Conservation (phyloP, 2,329 filamentous ascomycete genomes). For the Microsporum audouinii region DNA sequence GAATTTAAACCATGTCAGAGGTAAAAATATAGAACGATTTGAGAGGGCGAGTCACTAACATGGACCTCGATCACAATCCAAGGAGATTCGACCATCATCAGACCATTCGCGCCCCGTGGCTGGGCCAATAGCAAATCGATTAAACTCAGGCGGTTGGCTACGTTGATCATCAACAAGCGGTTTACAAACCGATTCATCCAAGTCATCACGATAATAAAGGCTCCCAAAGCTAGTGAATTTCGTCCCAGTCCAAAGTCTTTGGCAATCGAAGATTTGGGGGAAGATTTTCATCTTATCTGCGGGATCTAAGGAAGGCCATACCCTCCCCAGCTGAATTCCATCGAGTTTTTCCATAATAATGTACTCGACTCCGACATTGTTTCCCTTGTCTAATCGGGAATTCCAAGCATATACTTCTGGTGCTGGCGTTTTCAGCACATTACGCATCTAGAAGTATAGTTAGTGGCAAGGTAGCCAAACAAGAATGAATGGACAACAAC, state of each 20-base stretch:
- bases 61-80: conserved; percentile 27
- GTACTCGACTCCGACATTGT: conserved; percentile 17
- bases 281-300: conserved; percentile 19
- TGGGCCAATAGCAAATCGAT: conserved; percentile 28
- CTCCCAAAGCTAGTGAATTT: conserved; percentile 21
- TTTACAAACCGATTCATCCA: conserved; percentile 4
- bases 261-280: conserved; percentile 20
- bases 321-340: conserved; percentile 19
- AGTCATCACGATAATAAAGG: conserved; percentile 18
- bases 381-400: conserved; percentile 10
- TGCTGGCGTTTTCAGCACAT: conserved; percentile 4
- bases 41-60: conserved; percentile 21
- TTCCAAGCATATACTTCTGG: conserved; percentile 10
- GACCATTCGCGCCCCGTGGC: conserved; percentile 23
- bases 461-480: background rate
- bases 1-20: background rate
- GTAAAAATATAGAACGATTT: background rate
- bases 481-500: background rate
- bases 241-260: conserved; percentile 23
- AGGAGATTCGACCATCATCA: conserved; percentile 22
- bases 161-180: background rate
- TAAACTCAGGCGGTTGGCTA: background rate
- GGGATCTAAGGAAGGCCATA: conserved; percentile 23
- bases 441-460: background rate
- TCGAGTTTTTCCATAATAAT: conserved; percentile 22